Conservation (phyloP, 1,139 yeast species). For the Geotrichum reessii region DNA sequence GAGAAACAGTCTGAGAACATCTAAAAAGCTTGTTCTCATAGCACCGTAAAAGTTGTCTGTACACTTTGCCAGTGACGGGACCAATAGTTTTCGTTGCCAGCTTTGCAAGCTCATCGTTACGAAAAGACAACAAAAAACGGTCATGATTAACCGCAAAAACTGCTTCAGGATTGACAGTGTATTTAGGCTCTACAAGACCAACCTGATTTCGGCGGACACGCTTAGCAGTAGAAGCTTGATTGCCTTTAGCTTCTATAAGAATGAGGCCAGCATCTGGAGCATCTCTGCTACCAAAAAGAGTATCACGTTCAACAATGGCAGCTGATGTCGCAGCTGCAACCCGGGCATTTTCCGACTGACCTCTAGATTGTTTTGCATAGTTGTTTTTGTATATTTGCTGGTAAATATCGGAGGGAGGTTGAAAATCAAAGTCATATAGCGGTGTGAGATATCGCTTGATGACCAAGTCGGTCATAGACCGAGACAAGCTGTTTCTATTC, state of each 20-base stretch:
- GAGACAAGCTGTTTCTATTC: slow-evolving; percentile 31
- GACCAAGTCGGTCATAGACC: slow-evolving; percentile 44
- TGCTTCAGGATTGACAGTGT: slow-evolving; percentile 33
- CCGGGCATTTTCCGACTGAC: slow-evolving; percentile 31
- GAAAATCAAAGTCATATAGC: slow-evolving; percentile 36
- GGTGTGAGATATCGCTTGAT: slow-evolving; percentile 58
- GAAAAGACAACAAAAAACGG: slow-evolving; percentile 60
- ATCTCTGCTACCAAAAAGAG: slow-evolving; percentile 34
- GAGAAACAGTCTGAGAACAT: slow-evolving; percentile 28
- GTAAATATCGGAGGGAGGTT: slow-evolving; percentile 35
- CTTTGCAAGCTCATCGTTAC: slow-evolving; percentile 58
- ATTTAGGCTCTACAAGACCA: slow-evolving; percentile 12
- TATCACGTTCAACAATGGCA: slow-evolving; percentile 48
- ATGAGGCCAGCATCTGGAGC: slow-evolving; percentile 25
- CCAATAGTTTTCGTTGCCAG: slow-evolving; percentile 71
- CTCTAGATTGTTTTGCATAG: slow-evolving; percentile 20
- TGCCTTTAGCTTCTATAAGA: slow-evolving; percentile 18
- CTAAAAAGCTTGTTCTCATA: slow-evolving; percentile 44
- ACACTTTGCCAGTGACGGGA: slow-evolving; percentile 57
- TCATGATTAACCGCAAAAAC: slow-evolving; percentile 60
- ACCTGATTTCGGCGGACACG: slow-evolving; percentile 11
- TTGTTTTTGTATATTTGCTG: slow-evolving; percentile 26
- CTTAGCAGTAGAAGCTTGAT: slow-evolving; percentile 23
- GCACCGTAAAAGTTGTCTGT: slow-evolving; percentile 50
- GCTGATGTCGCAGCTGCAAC: slow-evolving; percentile 39